Evolutionary conservation across 2,329 filamentous ascomycete species (phyloP).

Genomic region (Phyllosticta citrichinensis): DNA sequence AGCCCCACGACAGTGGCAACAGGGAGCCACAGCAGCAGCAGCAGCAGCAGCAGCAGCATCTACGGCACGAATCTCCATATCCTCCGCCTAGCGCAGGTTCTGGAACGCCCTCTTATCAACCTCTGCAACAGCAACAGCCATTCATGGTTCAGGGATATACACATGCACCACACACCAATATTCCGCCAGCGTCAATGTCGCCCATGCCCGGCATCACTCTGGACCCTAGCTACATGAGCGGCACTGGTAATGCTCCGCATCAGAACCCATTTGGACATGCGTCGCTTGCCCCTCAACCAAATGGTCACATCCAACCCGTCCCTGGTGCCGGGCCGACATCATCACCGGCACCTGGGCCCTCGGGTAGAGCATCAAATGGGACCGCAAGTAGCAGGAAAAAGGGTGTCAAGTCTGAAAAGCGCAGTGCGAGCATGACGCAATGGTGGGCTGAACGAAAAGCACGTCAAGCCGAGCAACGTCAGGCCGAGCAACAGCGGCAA

Average conservation of each 20-base stretch:
- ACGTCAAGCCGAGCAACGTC: constrained; percentile 20
- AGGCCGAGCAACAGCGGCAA: constrained; percentile 13
- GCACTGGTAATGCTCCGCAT: constrained; percentile 1
- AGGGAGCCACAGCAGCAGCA: not conserved
- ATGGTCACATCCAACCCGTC: constrained; percentile 25
- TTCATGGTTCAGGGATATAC: constrained; percentile 10
- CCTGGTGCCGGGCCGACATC: constrained; percentile 19
- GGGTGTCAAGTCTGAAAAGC: constrained; percentile 34
- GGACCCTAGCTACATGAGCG: constrained; percentile 15
- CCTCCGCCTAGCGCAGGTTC: constrained; percentile 14
- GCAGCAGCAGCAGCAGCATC: not conserved
- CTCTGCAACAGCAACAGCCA: constrained; percentile 5
- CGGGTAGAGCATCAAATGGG: constrained; percentile 15
- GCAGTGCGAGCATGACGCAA: constrained; percentile 35
- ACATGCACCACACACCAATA: constrained; percentile 7
- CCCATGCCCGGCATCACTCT: constrained; percentile 13
- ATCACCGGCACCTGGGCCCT: constrained; percentile 15
- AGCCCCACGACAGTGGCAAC: constrained; percentile 10
- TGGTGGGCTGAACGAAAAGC: constrained; percentile 38
- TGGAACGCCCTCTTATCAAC: constrained; percentile 6
- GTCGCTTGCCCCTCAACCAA: constrained; percentile 16
- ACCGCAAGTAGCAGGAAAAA: constrained; percentile 14
- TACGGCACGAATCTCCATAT: not conserved
- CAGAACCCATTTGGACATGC: constrained; percentile 6
- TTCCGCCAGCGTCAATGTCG: constrained; percentile 4